Evolutionary conservation across 257 asterid species (phyloP).

Genomic region (Henckelia pumila): DNA sequence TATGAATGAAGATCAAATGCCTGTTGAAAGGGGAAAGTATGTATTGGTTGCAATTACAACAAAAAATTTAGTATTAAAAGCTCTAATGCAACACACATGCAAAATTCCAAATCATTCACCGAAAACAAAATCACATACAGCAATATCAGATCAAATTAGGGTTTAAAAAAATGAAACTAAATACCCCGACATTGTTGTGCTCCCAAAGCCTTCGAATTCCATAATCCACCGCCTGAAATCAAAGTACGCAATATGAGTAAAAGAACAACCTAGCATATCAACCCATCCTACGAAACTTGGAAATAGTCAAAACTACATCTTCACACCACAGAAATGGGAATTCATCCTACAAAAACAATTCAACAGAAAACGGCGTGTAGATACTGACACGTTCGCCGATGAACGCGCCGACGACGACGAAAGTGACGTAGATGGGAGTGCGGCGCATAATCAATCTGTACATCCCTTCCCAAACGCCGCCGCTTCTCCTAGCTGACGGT

Average conservation of each 20-base stretch:
- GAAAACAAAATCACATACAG: no score
- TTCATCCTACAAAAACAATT: conserved; percentile 13
- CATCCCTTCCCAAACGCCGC: conserved; percentile 71
- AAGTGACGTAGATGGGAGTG: conserved; percentile 73
- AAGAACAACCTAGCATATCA: not conserved
- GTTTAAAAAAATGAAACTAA: not conserved
- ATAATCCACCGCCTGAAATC: conserved; percentile 65
- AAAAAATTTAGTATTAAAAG: no score
- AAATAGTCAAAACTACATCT: conserved; percentile 1
- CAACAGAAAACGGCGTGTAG: not conserved
- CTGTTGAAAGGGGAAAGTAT: no score
- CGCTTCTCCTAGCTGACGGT: conserved; percentile 45
- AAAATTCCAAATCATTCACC: no score
- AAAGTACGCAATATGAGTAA: conserved; percentile 9
- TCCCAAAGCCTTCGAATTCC: conserved; percentile 69
- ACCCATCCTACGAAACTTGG: not conserved
- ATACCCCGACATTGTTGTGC: conserved; percentile 70
- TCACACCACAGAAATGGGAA: conserved; percentile 28
- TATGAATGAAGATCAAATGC: no score
- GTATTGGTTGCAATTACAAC: no score
- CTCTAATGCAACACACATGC: no score
- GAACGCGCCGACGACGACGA: conserved; percentile 85
- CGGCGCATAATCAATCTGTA: conserved; percentile 84
- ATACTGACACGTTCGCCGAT: conserved; percentile 73
- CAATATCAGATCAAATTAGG: no score